Conservation (phyloP, 2,329 filamentous ascomycete genomes). For the Trichophyton mentagrophytes region DNA sequence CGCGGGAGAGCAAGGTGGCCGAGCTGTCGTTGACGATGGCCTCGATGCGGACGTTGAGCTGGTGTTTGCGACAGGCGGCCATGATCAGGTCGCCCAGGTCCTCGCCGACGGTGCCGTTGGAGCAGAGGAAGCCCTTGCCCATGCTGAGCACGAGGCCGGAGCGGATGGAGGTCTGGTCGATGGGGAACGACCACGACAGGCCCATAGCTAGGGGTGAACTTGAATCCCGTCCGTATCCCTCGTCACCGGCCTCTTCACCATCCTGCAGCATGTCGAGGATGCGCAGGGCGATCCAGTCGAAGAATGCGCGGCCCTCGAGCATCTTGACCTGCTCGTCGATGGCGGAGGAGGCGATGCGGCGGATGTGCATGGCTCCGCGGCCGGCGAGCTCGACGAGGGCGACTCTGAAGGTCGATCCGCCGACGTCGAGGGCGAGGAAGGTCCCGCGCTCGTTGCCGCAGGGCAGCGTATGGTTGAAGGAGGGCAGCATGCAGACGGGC, state of each 20-base stretch:
- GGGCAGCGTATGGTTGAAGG: conserved; percentile 50
- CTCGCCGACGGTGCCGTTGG: conserved; percentile 45
- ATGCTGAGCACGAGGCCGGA: conserved; percentile 47
- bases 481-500: conserved; percentile 52
- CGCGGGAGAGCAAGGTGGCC: conserved; percentile 48
- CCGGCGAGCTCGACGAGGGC: conserved; percentile 47
- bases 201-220: conserved; percentile 42
- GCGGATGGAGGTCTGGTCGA: conserved; percentile 50
- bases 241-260: too few species aligned
- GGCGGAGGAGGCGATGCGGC: conserved; percentile 40
- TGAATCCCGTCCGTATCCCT: conserved; percentile 27
- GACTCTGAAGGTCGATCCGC: conserved; percentile 53
- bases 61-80: conserved; percentile 42
- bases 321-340: conserved; percentile 46
- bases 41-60: conserved; percentile 46
- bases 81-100: conserved; percentile 49
- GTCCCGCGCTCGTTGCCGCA: conserved; percentile 47
- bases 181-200: conserved; percentile 54
- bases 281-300: conserved; percentile 53
- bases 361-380: conserved; percentile 41
- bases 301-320: conserved; percentile 45
- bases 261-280: conserved; percentile 43
- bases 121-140: conserved; percentile 53
- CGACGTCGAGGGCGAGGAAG: conserved; percentile 50
- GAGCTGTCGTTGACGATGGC: conserved; percentile 54